Base-by-base conservation (phyloP, 176 grass and related monocot species). In the Bromus sterilis region DNA sequence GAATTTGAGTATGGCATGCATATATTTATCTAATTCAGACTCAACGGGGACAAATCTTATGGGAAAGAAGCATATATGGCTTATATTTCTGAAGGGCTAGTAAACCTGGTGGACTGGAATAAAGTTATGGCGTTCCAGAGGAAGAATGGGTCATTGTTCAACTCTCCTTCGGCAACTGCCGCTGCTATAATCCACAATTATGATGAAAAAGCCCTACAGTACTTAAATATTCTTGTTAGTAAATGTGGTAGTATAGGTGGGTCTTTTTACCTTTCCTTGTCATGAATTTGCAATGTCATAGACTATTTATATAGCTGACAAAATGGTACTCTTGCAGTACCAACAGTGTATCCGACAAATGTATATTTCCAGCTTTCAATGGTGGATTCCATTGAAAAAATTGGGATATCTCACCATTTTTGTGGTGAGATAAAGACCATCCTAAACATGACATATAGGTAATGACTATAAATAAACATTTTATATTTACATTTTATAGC, bases 51-150 rank as follows among this genome's bases (percentile, higher is more conserved):
- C 32, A 87, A 32, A 41, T 89, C 80, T 76, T 55, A 33, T 68
- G 86, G 86, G 62, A 78, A 77, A n/a, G n/a, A n/a, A n/a, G n/a
- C n/a, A n/a, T n/a, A n/a, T n/a, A n/a, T n/a, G n/a, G n/a, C n/a
- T n/a, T 97, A 89, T 82, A 71, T 93, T 11, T 26, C 91, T 33
- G 94, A 97, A 86, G 91, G 91, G 42, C 85, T 97, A 67, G 86
- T 82, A 64, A 81, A 80, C 41, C 41, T 29, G 34, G 57, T 86
- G 23, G 86, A 97, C 14, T 93, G 83, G 91, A 80, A 88, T 71
- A 82, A 91, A 71, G 24, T 78, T 75, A 86, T 87, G 84, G 89
- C 75, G 61, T 97, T 87, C 76, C 94, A 91, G 63, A 87, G 84
- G 78, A 80, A 88, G 61, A n/a, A n/a, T n/a, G n/a, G n/a, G n/a